Base-by-base conservation (phyloP, 176 grass and related monocot species). In the Bromus sterilis region DNA sequence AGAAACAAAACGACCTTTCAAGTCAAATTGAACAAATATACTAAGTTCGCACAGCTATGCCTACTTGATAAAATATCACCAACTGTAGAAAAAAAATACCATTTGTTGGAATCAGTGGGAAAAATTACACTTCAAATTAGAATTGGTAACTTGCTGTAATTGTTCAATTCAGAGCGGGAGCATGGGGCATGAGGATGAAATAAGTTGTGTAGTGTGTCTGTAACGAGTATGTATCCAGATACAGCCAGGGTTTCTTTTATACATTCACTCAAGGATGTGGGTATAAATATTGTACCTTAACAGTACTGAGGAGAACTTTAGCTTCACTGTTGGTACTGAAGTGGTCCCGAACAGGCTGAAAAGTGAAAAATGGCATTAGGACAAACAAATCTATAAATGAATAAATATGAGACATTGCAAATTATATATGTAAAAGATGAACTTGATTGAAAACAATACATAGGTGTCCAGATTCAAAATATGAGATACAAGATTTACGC, bases 261-360 rank as follows among this genome's bases (percentile, higher is more conserved):
- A 61, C 67, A 29, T 44, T 41, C 1, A 65, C 56, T 32, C 23
- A 56, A 12, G 11, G 10, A 44, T 4, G 21, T 30, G 36, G 20
- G 3, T 31, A 34, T 24, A 55, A 70, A 74, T 57, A 71, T 25
- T 73, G 33, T 93, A 94, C 92, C 95, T 94, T 98, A 5, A 98
- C 86, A 43, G 84, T 88, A 78, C 94, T 94, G 33, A 98, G 84
- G 36, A 98, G 81, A 76, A 93, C 84, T 81, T 87, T 94, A 46
- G 88, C 92, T 56, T 88, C 81, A 9, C 11, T 93, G 31, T 84
- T 80, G 63, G 73, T 93, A 61, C 93, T 94, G 83, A 98, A 93
- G 61, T 94, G 92, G 18, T 98, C 88, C 37, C 92, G 90, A 4
- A 98, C 86, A 87, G 95, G 95, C 95, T 98, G 78, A 28, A 87